Evolutionary conservation across 306 rosid species (phyloP).

Genomic region (Betula pendula): DNA sequence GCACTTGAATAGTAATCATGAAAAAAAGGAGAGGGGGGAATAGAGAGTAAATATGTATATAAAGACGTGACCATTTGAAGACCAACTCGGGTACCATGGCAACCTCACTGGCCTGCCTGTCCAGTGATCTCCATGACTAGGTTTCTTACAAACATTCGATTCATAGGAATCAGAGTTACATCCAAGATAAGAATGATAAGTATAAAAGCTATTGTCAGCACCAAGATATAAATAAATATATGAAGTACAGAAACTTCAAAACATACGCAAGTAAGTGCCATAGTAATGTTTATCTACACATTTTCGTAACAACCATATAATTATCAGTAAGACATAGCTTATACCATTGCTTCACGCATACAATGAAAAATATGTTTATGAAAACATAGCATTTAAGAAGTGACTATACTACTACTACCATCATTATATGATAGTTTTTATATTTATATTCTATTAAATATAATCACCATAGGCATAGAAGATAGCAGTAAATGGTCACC

Average conservation of each 20-base stretch:
- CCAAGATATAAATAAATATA: not conserved
- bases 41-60: not conserved
- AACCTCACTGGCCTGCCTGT: not conserved
- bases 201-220: not conserved
- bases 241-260: not conserved
- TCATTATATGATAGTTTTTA: conserved; percentile 20
- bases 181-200: not conserved
- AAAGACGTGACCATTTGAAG: not conserved
- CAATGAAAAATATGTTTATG: conserved; percentile 8
- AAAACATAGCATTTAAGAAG: not conserved
- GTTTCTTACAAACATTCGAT: not conserved
- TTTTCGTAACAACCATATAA: conserved; percentile 1
- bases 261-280: not conserved
- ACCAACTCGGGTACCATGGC: not conserved
- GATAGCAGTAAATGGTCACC: conserved; percentile 81
- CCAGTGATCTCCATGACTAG: not conserved
- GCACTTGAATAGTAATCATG: too few relatives aligned
- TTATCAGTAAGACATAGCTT: conserved; percentile 3
- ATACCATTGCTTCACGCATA: conserved; percentile 31
- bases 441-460: conserved; percentile 39
- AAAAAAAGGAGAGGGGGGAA: too few relatives aligned
- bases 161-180: not conserved
- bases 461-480: conserved; percentile 46
- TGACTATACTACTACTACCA: conserved; percentile 5
- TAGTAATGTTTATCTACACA: not conserved